Percentiles rank a stretch among this genome's conserved stretches.
Conservation (phyloP, 2,329 filamentous ascomycete species). For the Cordyceps pruinosa region DNA sequence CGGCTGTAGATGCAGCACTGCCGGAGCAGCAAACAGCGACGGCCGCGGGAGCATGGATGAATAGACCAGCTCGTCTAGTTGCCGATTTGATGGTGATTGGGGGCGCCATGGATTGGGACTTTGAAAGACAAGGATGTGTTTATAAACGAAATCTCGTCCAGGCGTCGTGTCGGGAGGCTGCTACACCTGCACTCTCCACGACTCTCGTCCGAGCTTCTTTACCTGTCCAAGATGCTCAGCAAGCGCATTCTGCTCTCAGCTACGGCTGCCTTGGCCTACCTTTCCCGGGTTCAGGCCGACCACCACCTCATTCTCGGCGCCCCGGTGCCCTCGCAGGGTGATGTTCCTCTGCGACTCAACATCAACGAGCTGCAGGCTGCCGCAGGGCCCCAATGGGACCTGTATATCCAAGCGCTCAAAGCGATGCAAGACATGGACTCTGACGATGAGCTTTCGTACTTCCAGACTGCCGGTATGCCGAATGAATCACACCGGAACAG, state of each 20-base stretch:
- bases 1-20: too few relatives aligned
- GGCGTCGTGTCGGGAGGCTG: too few relatives aligned
- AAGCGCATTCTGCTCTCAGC: neutral
- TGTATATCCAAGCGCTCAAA: slow-evolving; percentile 35
- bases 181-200: too few relatives aligned
- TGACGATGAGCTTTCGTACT: slow-evolving; percentile 33
- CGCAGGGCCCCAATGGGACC: slow-evolving; percentile 28
- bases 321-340: neutral
- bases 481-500: too few relatives aligned
- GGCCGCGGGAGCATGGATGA: too few relatives aligned
- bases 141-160: too few relatives aligned
- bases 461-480: slow-evolving; percentile 35
- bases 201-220: too few relatives aligned
- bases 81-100: too few relatives aligned
- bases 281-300: neutral
- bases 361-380: slow-evolving; percentile 33
- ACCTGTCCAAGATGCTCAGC: neutral
- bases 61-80: too few relatives aligned
- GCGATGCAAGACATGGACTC: slow-evolving; percentile 30
- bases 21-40: too few relatives aligned
- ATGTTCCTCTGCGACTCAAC: slow-evolving; percentile 31
- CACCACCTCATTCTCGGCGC: slow-evolving; percentile 4
- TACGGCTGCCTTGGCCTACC: neutral
- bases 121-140: too few relatives aligned
- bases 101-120: too few relatives aligned